Evolutionary conservation across 2,329 filamentous ascomycete species (phyloP).

Genomic region (Xylaria sp.): DNA sequence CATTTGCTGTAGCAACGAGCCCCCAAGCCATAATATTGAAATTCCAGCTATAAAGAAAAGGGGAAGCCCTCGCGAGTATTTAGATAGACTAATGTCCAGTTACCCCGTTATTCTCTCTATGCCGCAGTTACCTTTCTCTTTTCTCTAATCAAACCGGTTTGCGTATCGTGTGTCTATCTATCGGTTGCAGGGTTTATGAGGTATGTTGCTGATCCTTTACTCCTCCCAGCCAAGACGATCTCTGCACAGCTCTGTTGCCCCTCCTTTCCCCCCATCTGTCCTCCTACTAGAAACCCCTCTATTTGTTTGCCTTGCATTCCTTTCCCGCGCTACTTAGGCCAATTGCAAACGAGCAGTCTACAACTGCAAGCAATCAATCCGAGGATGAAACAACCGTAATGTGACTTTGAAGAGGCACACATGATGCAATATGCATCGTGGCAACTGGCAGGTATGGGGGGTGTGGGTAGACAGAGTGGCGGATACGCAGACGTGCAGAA

Average conservation of each 20-base stretch:
- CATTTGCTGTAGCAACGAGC: conserved; percentile 29
- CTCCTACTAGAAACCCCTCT: conserved; percentile 32
- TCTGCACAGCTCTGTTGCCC: conserved; percentile 23
- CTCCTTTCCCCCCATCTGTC: conserved; percentile 11
- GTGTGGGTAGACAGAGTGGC: conserved; percentile 23
- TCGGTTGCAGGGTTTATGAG: conserved; percentile 30
- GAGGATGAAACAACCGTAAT: neutral
- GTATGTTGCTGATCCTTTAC: conserved; percentile 45
- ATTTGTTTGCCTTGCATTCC: conserved; percentile 12
- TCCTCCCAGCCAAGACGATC: conserved; percentile 34
- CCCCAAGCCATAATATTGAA: conserved; percentile 5
- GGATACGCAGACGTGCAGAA: conserved; percentile 21
- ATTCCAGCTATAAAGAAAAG: conserved; percentile 11
- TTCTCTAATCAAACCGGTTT: neutral
- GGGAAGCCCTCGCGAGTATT: neutral
- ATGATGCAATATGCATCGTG: conserved; percentile 33
- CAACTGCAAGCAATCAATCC: neutral
- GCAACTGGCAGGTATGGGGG: conserved; percentile 13
- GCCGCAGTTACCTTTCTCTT: neutral
- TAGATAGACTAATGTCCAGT: neutral
- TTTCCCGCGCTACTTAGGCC: neutral
- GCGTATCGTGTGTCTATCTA: conserved; percentile 15
- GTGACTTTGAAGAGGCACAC: neutral
- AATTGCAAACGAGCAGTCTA: conserved; percentile 14
- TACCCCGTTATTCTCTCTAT: neutral